Percentiles rank a stretch among this genome's conserved stretches.
Conservation (phyloP, 176 grass and related monocot genomes). For the Ensete ventricosum region DNA sequence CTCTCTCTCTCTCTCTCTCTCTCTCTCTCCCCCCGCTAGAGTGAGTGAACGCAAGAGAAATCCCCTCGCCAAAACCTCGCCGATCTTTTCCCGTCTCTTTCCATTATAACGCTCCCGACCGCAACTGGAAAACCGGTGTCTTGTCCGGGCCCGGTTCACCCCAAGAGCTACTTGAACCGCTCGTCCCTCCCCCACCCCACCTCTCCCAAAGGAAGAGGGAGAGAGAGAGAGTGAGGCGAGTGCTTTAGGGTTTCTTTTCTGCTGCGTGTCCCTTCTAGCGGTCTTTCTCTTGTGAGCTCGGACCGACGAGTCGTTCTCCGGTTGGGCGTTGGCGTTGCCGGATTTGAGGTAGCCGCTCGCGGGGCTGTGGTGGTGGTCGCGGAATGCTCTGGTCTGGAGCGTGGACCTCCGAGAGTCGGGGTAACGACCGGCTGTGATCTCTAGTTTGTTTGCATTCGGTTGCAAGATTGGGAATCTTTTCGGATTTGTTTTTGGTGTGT, state of each 20-base stretch:
- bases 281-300: neutral
- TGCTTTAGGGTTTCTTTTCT: neutral
- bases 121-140: slow-evolving; percentile 2
- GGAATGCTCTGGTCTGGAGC: neutral
- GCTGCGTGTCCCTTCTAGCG: neutral
- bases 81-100: too few species aligned
- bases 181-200: neutral
- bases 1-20: neutral
- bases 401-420: neutral
- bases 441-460: neutral
- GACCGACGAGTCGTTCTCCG: neutral
- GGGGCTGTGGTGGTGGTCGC: neutral
- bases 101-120: neutral
- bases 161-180: neutral
- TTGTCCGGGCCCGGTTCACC: neutral
- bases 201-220: neutral
- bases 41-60: neutral
- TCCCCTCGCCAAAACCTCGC: neutral
- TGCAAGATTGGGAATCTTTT: neutral
- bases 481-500: neutral
- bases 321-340: neutral
- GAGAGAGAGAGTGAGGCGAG: neutral
- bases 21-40: neutral
- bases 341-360: neutral
- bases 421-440: neutral